Evolutionary conservation across 139 green algal genomes (phyloP), one percentile per base, ranked within the genome.

Genomic region (Tetraselmis chui): DNA sequence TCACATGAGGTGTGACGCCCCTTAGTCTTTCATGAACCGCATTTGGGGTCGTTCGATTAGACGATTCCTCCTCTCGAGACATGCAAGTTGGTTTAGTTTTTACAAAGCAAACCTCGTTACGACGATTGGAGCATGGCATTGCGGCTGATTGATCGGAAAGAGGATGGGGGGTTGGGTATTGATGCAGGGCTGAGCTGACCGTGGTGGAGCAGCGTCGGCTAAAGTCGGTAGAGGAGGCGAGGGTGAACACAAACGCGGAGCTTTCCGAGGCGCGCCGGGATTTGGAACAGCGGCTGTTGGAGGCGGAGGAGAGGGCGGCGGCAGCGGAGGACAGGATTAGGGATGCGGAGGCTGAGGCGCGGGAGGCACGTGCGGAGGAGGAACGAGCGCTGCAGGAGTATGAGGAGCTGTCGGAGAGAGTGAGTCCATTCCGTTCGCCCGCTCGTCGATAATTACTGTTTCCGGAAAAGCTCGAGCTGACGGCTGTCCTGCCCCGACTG

Each of bases 141-240:
- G n/a, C n/a, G n/a, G n/a, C n/a, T n/a, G n/a, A n/a, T n/a, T n/a
- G n/a, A n/a, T n/a, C n/a, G n/a, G n/a, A n/a, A n/a, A n/a, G n/a
- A n/a, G n/a, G n/a, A n/a, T n/a, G n/a, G n/a, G n/a, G n/a, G n/a
- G n/a, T n/a, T n/a, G n/a, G n/a, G n/a, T n/a, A n/a, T n/a, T n/a
- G n/a, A n/a, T n/a, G 45, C 45, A 67, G 45, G 45, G 87, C 87
- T 2, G 85, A 92, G 79, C 84, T 92, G 29, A 81, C 81, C 2
- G 85, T 82, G 0, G 79, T 86, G 2, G 84, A 91, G 76, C 86
- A 88, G 78, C 81, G 82, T n/a, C 83, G 87, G 83, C 83, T 87
- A n/a, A n/a, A 75, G 59, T 78, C 82, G 24, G 30, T 90, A 1
- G 80, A 86, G 28, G 27, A 85, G 76, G 87, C 87, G 25, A 82